These are phyloP conservation scores for Eimeria sp. DNA, from an alignment of 169 alveolate species.

Conservation along the genomic window DNA sequence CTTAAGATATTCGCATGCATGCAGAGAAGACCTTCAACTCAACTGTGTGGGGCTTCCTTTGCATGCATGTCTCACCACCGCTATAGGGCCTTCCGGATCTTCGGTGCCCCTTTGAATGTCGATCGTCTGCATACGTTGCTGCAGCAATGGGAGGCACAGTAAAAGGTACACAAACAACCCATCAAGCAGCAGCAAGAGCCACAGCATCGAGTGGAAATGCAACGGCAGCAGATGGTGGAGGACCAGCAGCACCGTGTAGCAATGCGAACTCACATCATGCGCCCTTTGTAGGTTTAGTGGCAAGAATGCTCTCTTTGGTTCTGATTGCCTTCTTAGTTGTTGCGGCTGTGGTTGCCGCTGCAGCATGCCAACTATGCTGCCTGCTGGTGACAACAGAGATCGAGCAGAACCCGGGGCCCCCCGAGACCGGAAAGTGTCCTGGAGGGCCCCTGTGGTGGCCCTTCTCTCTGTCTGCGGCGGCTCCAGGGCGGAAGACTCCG, in stretches of 20 bases:
- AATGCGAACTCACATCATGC: slow-evolving; percentile 16
- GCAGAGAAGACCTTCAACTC: neutral
- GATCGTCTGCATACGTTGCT: slow-evolving; percentile 74
- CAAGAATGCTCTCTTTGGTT: neutral
- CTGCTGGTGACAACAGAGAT: slow-evolving; percentile 35
- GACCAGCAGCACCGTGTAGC: neutral
- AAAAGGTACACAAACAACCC: neutral
- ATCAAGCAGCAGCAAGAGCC: neutral
- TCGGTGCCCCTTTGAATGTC: slow-evolving; percentile 62
- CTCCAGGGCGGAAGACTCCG: slow-evolving; percentile 5
- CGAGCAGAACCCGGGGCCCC: slow-evolving; percentile 24
- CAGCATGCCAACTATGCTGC: slow-evolving; percentile 29
- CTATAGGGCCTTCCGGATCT: slow-evolving; percentile 30
- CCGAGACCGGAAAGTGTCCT: slow-evolving; percentile 26
- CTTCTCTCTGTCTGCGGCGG: slow-evolving; percentile 14
- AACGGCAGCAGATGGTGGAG: neutral
- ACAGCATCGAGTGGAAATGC: neutral
- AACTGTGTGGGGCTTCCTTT: neutral
- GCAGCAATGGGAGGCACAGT: neutral
- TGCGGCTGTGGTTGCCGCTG: slow-evolving; percentile 3
- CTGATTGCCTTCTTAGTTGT: neutral
- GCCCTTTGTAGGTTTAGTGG: slow-evolving; percentile 43
- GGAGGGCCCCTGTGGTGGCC: slow-evolving; percentile 34
- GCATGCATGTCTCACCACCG: slow-evolving; percentile 4
- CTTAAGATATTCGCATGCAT: neutral